Evolutionary conservation across 768 basidiomycete genomes (phyloP).

Genomic region (Strobilomyces echinocephalus): DNA sequence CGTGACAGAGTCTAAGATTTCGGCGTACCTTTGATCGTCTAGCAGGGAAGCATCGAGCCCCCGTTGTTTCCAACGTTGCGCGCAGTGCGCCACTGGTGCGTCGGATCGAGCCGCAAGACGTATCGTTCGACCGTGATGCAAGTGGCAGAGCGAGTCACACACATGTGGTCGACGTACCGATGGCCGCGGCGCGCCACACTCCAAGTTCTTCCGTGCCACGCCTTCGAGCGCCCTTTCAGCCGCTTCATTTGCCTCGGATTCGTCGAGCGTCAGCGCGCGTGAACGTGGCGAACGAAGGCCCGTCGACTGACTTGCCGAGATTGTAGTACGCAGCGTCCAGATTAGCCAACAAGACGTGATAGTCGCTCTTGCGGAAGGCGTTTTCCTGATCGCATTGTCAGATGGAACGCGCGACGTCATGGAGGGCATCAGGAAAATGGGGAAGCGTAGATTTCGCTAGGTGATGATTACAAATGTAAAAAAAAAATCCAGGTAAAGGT

Average conservation of each 20-base stretch:
- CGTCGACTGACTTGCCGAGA: slow-evolving; percentile 30
- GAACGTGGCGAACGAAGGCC: too few species aligned
- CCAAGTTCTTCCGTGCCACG: slow-evolving; percentile 28
- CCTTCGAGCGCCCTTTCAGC: slow-evolving; percentile 22
- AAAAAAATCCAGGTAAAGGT: too few species aligned
- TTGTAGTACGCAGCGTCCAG: slow-evolving; percentile 41
- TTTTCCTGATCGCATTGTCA: slow-evolving; percentile 36
- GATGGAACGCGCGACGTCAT: too few species aligned
- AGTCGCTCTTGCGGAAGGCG: slow-evolving; percentile 31
- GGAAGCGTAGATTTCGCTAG: too few species aligned
- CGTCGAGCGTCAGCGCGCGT: not conserved
- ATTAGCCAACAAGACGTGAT: slow-evolving; percentile 36
- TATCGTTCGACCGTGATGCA: slow-evolving; percentile 3
- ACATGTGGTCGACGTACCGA: slow-evolving; percentile 12
- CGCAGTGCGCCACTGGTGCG: too few species aligned
- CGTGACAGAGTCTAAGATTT: too few species aligned
- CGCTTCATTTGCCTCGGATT: slow-evolving; percentile 21
- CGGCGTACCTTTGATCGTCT: too few species aligned
- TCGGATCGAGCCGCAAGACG: slow-evolving; percentile 25
- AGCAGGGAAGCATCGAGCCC: too few species aligned
- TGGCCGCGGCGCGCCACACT: slow-evolving; percentile 9
- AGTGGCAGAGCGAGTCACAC: too few species aligned
- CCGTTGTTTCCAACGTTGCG: too few species aligned
- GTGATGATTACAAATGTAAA: too few species aligned
- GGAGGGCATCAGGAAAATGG: too few species aligned